A percentile compares a stretch with the other conserved stretches of the same genome.
Conservation (phyloP, 2,329 filamentous ascomycete genomes). For the Fusarium domesticum region DNA sequence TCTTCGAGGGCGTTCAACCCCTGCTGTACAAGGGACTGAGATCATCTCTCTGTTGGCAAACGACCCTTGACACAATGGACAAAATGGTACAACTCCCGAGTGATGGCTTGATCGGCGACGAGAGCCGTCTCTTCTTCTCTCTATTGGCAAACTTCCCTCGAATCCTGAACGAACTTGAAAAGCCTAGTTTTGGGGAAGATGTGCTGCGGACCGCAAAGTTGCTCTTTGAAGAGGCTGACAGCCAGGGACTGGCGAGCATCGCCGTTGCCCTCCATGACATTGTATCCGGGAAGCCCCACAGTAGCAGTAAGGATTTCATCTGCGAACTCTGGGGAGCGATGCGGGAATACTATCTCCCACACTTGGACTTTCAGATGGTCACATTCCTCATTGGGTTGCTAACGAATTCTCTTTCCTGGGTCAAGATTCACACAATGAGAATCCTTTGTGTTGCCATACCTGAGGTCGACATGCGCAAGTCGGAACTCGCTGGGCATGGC, state of each 20-base stretch:
- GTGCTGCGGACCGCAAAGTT: slow-evolving; percentile 63
- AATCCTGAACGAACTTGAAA: slow-evolving; percentile 77
- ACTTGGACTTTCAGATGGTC: slow-evolving; percentile 77
- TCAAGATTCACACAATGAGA: slow-evolving; percentile 90
- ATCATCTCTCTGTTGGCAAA: slow-evolving; percentile 77
- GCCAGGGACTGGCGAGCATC: slow-evolving; percentile 65
- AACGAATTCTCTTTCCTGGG: slow-evolving; percentile 84
- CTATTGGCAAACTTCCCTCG: slow-evolving; percentile 89
- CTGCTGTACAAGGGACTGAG: slow-evolving; percentile 89
- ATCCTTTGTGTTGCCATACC: slow-evolving; percentile 82
- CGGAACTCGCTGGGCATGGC: slow-evolving; percentile 84
- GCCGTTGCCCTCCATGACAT: slow-evolving; percentile 69
- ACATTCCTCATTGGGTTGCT: slow-evolving; percentile 89
- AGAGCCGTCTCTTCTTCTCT: slow-evolving; percentile 77
- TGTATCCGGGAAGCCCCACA: slow-evolving; percentile 62
- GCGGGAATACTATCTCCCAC: slow-evolving; percentile 74
- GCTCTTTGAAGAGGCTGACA: slow-evolving; percentile 69
- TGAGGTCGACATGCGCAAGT: slow-evolving; percentile 87
- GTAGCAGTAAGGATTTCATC: slow-evolving; percentile 72
- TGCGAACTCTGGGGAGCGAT: slow-evolving; percentile 70
- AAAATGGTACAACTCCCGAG: slow-evolving; percentile 75
- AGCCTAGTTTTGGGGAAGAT: slow-evolving; percentile 52
- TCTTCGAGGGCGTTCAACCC: slow-evolving; percentile 81
- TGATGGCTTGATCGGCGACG: slow-evolving; percentile 76
- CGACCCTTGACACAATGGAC: slow-evolving; percentile 74